Percentiles rank a stretch among this genome's conserved stretches.
Evolutionary conservation across 495 filamentous ascomycete genomes (phyloP).

Genomic region (Tuber brumale): DNA sequence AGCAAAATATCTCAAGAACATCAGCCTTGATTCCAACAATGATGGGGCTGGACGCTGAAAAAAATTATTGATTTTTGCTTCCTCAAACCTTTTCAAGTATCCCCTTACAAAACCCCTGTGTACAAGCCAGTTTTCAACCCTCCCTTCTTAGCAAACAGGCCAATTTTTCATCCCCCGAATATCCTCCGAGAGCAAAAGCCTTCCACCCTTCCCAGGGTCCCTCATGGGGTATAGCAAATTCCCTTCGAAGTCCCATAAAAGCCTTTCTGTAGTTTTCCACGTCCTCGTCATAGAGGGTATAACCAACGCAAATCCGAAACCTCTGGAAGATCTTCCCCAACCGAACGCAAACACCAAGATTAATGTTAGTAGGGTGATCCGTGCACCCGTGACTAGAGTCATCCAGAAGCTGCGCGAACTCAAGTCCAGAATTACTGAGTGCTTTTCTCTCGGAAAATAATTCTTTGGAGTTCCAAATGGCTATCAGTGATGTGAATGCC

Average conservation of each 20-base stretch:
- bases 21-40: not conserved
- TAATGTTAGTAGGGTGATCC: not conserved
- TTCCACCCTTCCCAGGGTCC: not conserved
- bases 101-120: not conserved
- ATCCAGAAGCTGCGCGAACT: not conserved
- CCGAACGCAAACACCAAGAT: not conserved
- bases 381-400: not conserved
- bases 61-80: not conserved
- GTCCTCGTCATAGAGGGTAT: conserved; percentile 3
- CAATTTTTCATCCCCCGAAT: not conserved
- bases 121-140: not conserved
- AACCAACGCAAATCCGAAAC: conserved; percentile 1
- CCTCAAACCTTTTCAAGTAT: not conserved
- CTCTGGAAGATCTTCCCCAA: conserved; percentile 1
- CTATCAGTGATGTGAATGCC: not conserved
- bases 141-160: not conserved
- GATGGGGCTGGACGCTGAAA: not conserved
- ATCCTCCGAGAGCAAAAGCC: not conserved
- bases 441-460: conserved; percentile 1
- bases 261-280: not conserved
- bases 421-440: not conserved
- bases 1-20: not conserved
- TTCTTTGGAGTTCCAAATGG: not conserved
- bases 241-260: not conserved
- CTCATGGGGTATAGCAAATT: not conserved